phyloP scores from a whole-genome alignment of 2,329 filamentous ascomycete genomes.

The Talaromyces rugulosus region DNA sequence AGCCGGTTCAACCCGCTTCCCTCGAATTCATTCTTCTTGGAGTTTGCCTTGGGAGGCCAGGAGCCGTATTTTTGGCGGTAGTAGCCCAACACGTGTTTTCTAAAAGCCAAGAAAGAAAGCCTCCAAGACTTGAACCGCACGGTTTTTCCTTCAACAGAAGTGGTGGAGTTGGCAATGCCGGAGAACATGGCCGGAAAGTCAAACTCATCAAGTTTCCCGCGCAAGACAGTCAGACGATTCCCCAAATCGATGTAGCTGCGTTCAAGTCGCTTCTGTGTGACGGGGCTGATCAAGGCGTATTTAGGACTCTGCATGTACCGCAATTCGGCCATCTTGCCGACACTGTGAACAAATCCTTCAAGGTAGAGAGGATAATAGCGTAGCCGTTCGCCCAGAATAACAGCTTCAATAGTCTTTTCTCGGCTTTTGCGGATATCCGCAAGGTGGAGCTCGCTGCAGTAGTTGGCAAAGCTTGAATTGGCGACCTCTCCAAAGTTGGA shows the following conservation, averaged over 20 bases:
- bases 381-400: constrained; percentile 87
- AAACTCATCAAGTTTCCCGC: constrained; percentile 74
- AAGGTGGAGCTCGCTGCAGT: constrained; percentile 71
- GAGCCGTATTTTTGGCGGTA: constrained; percentile 66
- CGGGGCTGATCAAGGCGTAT: constrained; percentile 63
- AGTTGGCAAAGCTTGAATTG: constrained; percentile 49
- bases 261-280: constrained; percentile 75
- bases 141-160: constrained; percentile 67
- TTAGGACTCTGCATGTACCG: constrained; percentile 66
- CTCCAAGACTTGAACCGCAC: constrained; percentile 85
- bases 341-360: constrained; percentile 86
- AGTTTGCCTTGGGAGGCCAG: constrained; percentile 87
- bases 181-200: constrained; percentile 88
- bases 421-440: constrained; percentile 76
- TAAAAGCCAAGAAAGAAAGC: constrained; percentile 67
- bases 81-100: constrained; percentile 67
- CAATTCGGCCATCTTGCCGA: constrained; percentile 74
- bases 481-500: constrained; percentile 62
- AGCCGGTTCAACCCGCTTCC: constrained; percentile 82
- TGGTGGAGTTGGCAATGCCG: constrained; percentile 80
- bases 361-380: constrained; percentile 77
- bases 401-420: constrained; percentile 83
- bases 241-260: constrained; percentile 76
- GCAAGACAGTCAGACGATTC: constrained; percentile 65
- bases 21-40: constrained; percentile 85